A percentile compares a stretch with the other conserved stretches of the same genome.
Evolutionary conservation across 176 grass and related monocot species (phyloP).

Genomic region (Triticum turgidum): DNA sequence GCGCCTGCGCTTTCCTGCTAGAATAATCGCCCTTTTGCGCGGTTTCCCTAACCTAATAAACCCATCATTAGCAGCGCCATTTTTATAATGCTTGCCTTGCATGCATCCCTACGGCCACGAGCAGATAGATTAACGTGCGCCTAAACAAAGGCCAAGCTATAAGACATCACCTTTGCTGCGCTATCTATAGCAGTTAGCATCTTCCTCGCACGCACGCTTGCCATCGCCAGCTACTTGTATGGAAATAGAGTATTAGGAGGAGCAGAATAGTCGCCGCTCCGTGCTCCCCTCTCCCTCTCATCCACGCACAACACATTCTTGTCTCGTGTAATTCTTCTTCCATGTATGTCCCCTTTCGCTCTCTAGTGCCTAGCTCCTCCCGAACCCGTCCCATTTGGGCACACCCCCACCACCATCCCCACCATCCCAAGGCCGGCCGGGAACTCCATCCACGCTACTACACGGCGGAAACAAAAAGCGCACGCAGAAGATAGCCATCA

Average conservation of each 20-base stretch:
- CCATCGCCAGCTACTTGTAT: background rate
- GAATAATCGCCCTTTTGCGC: background rate
- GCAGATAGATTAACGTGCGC: background rate
- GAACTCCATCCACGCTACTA: background rate
- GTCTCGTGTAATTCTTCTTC: background rate
- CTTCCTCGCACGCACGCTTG: background rate
- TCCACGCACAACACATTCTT: background rate
- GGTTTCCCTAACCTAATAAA: background rate
- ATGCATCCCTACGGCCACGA: background rate
- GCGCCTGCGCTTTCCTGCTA: slow-evolving; percentile 5
- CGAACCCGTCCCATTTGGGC: background rate
- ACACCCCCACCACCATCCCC: background rate
- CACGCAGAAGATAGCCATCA: background rate
- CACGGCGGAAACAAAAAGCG: background rate
- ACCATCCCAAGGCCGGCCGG: background rate
- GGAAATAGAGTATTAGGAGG: background rate
- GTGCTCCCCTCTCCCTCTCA: background rate
- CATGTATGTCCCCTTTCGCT: background rate
- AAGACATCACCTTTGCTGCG: background rate
- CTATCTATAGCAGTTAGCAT: background rate
- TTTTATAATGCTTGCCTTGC: slow-evolving; percentile 7
- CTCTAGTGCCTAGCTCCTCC: background rate
- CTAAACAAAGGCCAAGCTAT: background rate
- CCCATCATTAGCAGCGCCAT: slow-evolving; percentile 33
- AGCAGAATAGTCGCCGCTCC: background rate